phyloP scores from a whole-genome alignment of 140 eudicot genomes.

The Flaveria floridana region DNA sequence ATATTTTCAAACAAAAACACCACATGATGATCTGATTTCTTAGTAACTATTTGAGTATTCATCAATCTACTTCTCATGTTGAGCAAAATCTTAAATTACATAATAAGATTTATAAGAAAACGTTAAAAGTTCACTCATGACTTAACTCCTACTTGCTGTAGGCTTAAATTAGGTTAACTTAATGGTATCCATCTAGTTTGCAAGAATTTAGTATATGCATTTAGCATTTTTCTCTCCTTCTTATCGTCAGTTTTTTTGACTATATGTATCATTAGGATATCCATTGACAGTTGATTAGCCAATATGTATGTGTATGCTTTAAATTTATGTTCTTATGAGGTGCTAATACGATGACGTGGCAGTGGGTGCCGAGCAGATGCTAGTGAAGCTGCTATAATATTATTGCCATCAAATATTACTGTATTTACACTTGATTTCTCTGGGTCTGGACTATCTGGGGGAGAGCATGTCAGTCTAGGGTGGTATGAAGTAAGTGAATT shows the following conservation, averaged over 20 bases:
- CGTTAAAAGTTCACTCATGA: background rate
- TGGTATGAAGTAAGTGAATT: conserved; percentile 82
- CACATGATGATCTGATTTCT: background rate
- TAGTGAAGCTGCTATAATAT: conserved; percentile 95
- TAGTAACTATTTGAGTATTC: background rate
- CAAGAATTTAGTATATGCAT: conserved; percentile 1
- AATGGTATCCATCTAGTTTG: background rate
- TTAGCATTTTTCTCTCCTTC: background rate
- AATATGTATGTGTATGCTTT: background rate
- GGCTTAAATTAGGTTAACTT: background rate
- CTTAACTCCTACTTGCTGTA: background rate
- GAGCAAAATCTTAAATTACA: background rate
- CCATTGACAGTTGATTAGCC: background rate
- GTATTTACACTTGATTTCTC: conserved; percentile 97
- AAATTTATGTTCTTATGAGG: conserved; percentile 23
- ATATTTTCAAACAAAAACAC: background rate
- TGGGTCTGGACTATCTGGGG: conserved; percentile 97
- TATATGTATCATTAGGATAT: background rate
- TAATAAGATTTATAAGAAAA: background rate
- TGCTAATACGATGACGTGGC: conserved; percentile 33
- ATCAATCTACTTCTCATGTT: background rate
- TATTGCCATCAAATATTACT: conserved; percentile 84
- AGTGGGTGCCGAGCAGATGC: conserved; percentile 99
- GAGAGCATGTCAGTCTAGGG: conserved; percentile 93
- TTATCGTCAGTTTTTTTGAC: background rate